Evolutionary conservation across 768 basidiomycete genomes (phyloP).

Genomic region (Leccinellum rugosiceps): DNA sequence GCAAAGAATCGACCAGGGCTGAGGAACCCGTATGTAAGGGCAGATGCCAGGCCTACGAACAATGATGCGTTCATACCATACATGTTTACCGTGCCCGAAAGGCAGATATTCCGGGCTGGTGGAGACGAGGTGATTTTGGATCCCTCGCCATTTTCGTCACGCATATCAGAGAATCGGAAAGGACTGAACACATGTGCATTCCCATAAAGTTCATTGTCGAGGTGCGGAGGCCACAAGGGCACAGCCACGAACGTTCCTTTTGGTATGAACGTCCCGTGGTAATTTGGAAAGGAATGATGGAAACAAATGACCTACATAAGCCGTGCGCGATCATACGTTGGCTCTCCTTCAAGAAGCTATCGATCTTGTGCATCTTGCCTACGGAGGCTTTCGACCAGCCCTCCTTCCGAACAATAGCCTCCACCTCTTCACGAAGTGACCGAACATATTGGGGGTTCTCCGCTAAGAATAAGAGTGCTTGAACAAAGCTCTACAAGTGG

Average conservation of each 20-base stretch:
- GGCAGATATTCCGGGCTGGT: background rate
- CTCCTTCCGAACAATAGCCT: no score
- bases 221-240: background rate
- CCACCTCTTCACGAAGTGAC: background rate
- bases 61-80: background rate
- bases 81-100: background rate
- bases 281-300: background rate
- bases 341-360: background rate
- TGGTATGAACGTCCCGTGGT: background rate
- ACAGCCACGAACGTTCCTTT: background rate
- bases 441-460: background rate
- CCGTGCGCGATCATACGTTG: background rate
- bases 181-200: background rate
- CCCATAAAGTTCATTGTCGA: background rate
- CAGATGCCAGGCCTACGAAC: background rate
- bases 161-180: background rate
- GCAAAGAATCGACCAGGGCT: slow-evolving; percentile 13
- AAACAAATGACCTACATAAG: background rate
- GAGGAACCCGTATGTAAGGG: background rate
- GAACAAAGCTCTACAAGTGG: background rate
- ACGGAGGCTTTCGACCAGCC: background rate
- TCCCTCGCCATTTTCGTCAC: background rate
- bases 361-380: background rate
- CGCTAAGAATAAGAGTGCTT: background rate
- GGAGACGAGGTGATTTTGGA: background rate